A percentile compares a stretch with the other conserved stretches of the same genome.
phyloP scores from a whole-genome alignment of 371 early-diverging fungal species.

The Parasitella parasitica region DNA sequence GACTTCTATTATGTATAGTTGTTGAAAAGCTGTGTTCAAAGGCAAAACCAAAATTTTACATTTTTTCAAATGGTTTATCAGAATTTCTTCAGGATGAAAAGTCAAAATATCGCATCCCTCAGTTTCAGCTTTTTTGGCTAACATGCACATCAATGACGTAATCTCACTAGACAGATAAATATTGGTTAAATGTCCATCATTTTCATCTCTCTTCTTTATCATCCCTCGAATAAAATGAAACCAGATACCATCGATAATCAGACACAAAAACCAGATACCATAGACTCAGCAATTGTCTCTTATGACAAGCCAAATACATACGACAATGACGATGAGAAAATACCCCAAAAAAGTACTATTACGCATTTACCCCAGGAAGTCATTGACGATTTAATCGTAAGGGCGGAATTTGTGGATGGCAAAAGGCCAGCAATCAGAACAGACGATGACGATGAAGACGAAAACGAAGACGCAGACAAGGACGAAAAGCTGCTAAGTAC shows the following conservation, averaged over 20 bases:
- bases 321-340: slow-evolving; percentile 15
- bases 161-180: no score
- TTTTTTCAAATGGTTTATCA: no score
- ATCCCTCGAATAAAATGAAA: slow-evolving; percentile 11
- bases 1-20: no score
- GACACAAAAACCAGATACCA: slow-evolving; percentile 22
- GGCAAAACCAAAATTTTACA: no score
- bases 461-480: no score
- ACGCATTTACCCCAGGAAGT: slow-evolving; percentile 22
- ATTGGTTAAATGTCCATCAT: not conserved
- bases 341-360: not conserved
- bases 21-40: no score
- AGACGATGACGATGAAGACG: slow-evolving; percentile 19
- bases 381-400: slow-evolving; percentile 21
- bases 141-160: no score
- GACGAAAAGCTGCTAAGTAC: slow-evolving; percentile 1
- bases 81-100: no score
- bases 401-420: slow-evolving; percentile 26
- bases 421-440: slow-evolving; percentile 19
- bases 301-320: slow-evolving; percentile 31
- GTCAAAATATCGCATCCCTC: no score
- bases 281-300: slow-evolving; percentile 4
- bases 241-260: slow-evolving; percentile 20
- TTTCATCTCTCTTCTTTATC: not conserved
- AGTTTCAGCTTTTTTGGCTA: no score